Evolutionary conservation across 2,329 filamentous ascomycete species (phyloP), one percentile per base, ranked within the genome.

Genomic region (Fusarium sublunatum): DNA sequence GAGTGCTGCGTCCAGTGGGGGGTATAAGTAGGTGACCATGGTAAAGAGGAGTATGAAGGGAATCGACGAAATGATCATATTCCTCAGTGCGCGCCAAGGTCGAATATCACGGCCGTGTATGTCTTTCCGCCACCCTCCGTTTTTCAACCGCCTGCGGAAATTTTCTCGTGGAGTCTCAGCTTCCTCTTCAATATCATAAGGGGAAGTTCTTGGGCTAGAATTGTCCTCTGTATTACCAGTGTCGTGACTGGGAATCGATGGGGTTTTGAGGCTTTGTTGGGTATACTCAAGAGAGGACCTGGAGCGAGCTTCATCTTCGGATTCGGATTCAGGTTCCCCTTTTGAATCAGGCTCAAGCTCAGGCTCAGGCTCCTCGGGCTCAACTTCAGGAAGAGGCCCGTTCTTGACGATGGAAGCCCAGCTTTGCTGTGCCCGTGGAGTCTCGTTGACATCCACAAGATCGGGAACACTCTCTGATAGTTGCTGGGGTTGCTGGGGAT

Each of bases 271-370:
- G 49, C 77, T 79, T 65, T 83, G 75, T 42, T 83, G 81, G 22
- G 81, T 80, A 61, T 85, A 84, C 50, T 79, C 76, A 25, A 83
- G 77, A 22, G 82, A 83, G 10, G 72, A 70, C 54, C 72, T 66
- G 57, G 76, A 78, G 25, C 75, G 74, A 7, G 71, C 74, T 24
- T 77, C 77, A 15, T 80, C 78, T n/a, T 83, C 80, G 6, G 68
- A 70, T 25, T 83, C 80, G 5, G 67, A 60, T 24, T 74, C 72
- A 5, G 71, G 70, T 28, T 73, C 72, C n/a, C 60, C 58, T 35
- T 68, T 68, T 28, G 48, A 19, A 26, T 67, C 62, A 36, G 51
- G 22, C 24, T 59, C 43, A 15, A 41, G 40, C 12, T 52, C 57
- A 13, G 54, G 31, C 24, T 67, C 54, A n/a, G 46, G 15, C 19